phyloP scores from a whole-genome alignment of 1,284 basidiomycete species.

The Irpex lacteus region DNA sequence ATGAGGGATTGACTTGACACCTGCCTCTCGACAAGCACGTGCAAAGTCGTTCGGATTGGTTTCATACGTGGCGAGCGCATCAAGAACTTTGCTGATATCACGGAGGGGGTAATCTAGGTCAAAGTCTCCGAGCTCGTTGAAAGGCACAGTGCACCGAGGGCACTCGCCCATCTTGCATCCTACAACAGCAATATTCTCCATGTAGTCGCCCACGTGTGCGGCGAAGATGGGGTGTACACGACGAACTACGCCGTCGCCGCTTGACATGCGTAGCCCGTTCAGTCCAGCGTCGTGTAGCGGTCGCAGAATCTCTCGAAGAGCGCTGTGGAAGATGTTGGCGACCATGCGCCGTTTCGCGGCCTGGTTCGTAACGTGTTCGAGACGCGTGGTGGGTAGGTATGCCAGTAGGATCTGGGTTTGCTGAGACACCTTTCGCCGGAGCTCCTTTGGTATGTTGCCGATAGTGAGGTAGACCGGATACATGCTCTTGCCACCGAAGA shows the following conservation, averaged over 20 bases:
- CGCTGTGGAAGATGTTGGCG: constrained; percentile 21
- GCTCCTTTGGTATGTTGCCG: constrained; percentile 21
- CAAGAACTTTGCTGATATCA: background rate
- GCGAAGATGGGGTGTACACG: constrained; percentile 22
- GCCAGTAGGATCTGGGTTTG: constrained; percentile 30
- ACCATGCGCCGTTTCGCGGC: constrained; percentile 11
- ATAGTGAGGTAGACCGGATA: constrained; percentile 27
- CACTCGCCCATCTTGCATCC: background rate
- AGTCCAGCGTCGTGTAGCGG: constrained; percentile 10
- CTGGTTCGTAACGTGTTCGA: constrained; percentile 27
- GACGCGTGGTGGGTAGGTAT: constrained; percentile 32
- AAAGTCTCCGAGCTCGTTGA: background rate
- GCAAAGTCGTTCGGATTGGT: constrained; percentile 10
- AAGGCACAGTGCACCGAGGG: background rate
- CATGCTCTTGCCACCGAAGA: constrained; percentile 19
- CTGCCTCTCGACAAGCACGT: background rate
- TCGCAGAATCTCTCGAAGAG: constrained; percentile 16
- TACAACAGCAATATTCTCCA: background rate
- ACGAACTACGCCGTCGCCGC: constrained; percentile 19
- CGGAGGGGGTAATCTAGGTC: background rate
- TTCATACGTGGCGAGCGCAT: background rate
- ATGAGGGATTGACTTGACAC: constrained; percentile 14
- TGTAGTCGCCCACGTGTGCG: constrained; percentile 4
- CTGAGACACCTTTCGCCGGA: background rate
- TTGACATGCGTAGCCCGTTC: constrained; percentile 16